Percentiles rank a stretch among this genome's conserved stretches.
These are phyloP conservation scores for Beauveria australis DNA, from an alignment of 2,329 filamentous ascomycete species.

Conservation along the genomic window DNA sequence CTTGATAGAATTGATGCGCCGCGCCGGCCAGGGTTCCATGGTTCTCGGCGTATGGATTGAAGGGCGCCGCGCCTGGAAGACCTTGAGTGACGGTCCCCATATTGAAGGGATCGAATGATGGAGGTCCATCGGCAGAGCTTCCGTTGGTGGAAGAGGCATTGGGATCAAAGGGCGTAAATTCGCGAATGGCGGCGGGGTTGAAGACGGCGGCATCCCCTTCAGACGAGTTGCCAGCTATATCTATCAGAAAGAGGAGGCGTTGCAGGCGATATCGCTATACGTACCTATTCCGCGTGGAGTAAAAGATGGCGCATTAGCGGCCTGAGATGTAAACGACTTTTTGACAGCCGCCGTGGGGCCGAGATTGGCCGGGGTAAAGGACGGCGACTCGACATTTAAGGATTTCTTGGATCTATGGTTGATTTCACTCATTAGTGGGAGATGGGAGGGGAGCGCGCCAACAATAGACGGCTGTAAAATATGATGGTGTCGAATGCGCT, in stretches of 20 bases:
- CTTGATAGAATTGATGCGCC: slow-evolving; percentile 58
- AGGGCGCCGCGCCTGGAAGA: slow-evolving; percentile 34
- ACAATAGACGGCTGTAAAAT: not conserved
- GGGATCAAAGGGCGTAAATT: slow-evolving; percentile 54
- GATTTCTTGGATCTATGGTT: slow-evolving; percentile 58
- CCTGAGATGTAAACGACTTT: slow-evolving; percentile 76
- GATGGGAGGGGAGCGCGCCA: not conserved
- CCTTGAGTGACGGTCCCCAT: slow-evolving; percentile 47
- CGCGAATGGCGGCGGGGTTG: slow-evolving; percentile 48
- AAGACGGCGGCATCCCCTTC: slow-evolving; percentile 39
- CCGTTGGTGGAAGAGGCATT: slow-evolving; percentile 17
- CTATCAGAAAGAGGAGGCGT: not conserved
- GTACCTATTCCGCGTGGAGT: slow-evolving; percentile 57
- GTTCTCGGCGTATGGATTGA: slow-evolving; percentile 74
- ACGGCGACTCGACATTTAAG: slow-evolving; percentile 91
- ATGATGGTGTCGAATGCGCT: not conserved
- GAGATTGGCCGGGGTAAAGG: slow-evolving; percentile 68
- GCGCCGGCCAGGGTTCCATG: slow-evolving; percentile 47
- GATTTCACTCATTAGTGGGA: slow-evolving; percentile 33
- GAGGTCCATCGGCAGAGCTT: slow-evolving; percentile 33
- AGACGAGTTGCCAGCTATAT: slow-evolving; percentile 19
- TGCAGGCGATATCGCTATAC: slow-evolving; percentile 23
- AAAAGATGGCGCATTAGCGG: slow-evolving; percentile 80
- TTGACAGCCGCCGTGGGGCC: slow-evolving; percentile 50
- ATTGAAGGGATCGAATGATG: slow-evolving; percentile 54